phyloP scores from a whole-genome alignment of 306 rosid species.

The Sophora flavescens region DNA sequence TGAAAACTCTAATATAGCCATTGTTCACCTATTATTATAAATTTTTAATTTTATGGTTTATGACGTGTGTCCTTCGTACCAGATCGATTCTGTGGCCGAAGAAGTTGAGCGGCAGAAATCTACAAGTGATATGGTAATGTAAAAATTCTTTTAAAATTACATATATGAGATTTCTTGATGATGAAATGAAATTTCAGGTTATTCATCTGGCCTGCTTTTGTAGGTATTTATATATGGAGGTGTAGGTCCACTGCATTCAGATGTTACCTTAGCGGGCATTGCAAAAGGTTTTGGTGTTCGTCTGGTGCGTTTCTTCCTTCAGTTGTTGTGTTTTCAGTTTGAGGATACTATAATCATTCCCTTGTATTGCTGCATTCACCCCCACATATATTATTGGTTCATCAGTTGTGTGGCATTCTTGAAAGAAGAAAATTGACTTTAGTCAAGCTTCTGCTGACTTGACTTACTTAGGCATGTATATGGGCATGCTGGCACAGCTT shows the following conservation, averaged over 20 bases:
- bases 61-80: conserved; percentile 48
- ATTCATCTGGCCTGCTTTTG: conserved; percentile 44
- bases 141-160: conserved; percentile 27
- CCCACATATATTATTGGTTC: conserved; percentile 21
- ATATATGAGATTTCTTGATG: conserved; percentile 34
- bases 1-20: conserved; percentile 20
- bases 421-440: conserved; percentile 14
- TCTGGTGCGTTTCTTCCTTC: conserved; percentile 69
- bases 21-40: conserved; percentile 27
- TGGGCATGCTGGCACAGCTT: conserved; percentile 17
- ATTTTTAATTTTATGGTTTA: conserved; percentile 43
- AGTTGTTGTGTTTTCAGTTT: conserved; percentile 15
- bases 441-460: conserved; percentile 38
- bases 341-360: conserved; percentile 18
- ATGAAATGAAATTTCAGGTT: conserved; percentile 31
- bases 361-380: conserved; percentile 11
- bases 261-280: conserved; percentile 86
- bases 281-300: conserved; percentile 97
- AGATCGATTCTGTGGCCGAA: conserved; percentile 95
- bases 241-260: conserved; percentile 93
- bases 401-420: conserved; percentile 23
- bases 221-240: conserved; percentile 95
- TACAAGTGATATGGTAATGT: conserved; percentile 76
- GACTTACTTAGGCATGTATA: conserved; percentile 15
- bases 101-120: conserved; percentile 81